phyloP scores from a whole-genome alignment of 2,329 filamentous ascomycete genomes.

The Apiospora pterosperma region DNA sequence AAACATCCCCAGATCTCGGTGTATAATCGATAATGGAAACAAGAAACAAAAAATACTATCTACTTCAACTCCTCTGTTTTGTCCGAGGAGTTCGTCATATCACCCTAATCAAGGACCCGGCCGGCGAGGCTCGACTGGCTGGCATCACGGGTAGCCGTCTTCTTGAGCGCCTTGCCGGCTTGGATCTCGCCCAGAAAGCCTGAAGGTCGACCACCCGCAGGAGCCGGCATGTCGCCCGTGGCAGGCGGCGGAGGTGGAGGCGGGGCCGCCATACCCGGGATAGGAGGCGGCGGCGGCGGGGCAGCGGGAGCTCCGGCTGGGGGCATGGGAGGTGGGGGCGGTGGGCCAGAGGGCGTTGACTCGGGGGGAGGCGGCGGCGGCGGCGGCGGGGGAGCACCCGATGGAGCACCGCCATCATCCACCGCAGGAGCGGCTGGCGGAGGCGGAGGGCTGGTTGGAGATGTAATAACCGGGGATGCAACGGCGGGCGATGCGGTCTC shows the following conservation, averaged over 20 bases:
- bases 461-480: conserved; percentile 30
- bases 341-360: conserved; percentile 34
- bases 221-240: conserved; percentile 39
- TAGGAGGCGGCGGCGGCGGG: conserved; percentile 44
- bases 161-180: conserved; percentile 73
- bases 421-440: conserved; percentile 12
- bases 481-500: conserved; percentile 36
- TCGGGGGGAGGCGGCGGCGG: conserved; percentile 34
- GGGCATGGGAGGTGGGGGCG: conserved; percentile 35
- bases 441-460: conserved; percentile 24
- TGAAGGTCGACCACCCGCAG: conserved; percentile 44
- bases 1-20: neutral
- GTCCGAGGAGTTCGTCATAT: too few species aligned
- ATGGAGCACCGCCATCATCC: conserved; percentile 27
- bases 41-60: neutral
- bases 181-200: conserved; percentile 82
- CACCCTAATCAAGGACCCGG: conserved; percentile 58
- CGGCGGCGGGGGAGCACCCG: conserved; percentile 26
- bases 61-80: neutral
- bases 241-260: conserved; percentile 44
- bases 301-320: conserved; percentile 33
- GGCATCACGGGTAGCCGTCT: conserved; percentile 86
- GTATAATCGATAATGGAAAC: neutral
- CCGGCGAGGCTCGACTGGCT: conserved; percentile 71
- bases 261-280: conserved; percentile 33